Evolutionary conservation across 345 rosid species (phyloP), one percentile per base, ranked within the genome.

Genomic region (Acer yangbiense): DNA sequence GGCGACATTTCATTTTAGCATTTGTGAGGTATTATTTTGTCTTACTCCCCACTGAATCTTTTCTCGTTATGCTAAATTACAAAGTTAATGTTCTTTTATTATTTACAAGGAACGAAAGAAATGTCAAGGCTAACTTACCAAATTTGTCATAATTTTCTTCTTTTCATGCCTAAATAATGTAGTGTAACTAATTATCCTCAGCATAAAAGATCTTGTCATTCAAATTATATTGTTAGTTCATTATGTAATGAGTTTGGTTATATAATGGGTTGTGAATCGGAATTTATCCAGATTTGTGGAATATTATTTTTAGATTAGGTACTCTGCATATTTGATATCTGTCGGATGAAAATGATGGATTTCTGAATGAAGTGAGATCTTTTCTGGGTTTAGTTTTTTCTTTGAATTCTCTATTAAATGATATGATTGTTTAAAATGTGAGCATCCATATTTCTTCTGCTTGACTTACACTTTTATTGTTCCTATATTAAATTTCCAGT

Each of bases 1-100:
- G 82, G 72, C 97, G 93, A 43, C 99, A 96, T 85, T 88, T 89
- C 76, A 83, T 94, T 85, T 89, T 94, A 84, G 98, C 95, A 77
- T 91, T 91, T 86, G 99, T 91, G 84, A 94, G 98, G 99, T 93
- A 88, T 79, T 62, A 20, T 35, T 50, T 39, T 67, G 17, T 7
- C 20, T 25, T 21, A 48, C 9, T 32, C 9, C 41, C 10, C 25
- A 9, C 32, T 68, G 11, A 32, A 17, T 25, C 46, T 65, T 55
- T 39, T 60, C 20, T 9, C 7, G 6, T 12, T n/a, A 55, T 32
- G 75, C 27, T 57, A 60, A 54, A 54, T 54, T 54, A 16, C n/a
- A 4, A 4, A 54, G 58, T 54, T 50, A 14, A 7, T 52, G n/a
- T 54, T 16, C n/a, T 54, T 54, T 54, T 14, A 6, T 11, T 54